phyloP scores from a whole-genome alignment of 495 filamentous ascomycete species.

The Trichocladium uniseriatum region DNA sequence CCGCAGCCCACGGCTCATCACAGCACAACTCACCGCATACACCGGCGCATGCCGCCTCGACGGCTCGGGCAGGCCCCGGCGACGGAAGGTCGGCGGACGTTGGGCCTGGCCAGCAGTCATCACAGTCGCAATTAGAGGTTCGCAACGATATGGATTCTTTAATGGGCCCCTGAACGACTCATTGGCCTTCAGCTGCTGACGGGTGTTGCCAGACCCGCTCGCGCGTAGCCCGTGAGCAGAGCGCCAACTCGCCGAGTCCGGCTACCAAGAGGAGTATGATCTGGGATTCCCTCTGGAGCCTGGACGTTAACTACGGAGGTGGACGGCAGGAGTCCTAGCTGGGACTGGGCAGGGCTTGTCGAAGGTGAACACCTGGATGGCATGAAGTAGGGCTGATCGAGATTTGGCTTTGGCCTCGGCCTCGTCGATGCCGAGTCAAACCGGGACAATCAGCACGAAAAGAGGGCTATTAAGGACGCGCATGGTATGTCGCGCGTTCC shows the following conservation, averaged over 20 bases:
- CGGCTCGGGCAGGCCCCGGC: neutral
- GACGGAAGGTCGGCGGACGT: neutral
- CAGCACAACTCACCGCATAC: constrained; percentile 2
- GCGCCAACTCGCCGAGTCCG: constrained; percentile 25
- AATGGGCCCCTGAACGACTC: constrained; percentile 20
- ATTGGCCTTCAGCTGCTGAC: constrained; percentile 13
- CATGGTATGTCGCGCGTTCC: too few relatives aligned
- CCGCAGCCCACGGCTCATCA: neutral
- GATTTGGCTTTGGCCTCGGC: too few relatives aligned
- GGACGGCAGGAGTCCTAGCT: constrained; percentile 9
- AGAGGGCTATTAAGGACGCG: too few relatives aligned
- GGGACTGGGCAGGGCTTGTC: neutral
- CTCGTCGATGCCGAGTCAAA: too few relatives aligned
- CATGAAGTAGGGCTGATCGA: too few relatives aligned
- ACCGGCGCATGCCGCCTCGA: neutral
- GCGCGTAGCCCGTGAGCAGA: constrained; percentile 24
- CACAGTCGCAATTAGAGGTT: constrained; percentile 23
- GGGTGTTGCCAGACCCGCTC: constrained; percentile 12
- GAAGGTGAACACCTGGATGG: too few relatives aligned
- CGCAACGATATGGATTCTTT: constrained; percentile 27
- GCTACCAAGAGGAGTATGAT: constrained; percentile 35
- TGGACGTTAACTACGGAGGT: constrained; percentile 38
- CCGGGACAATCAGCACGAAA: too few relatives aligned
- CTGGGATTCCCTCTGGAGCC: constrained; percentile 47
- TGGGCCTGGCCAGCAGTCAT: constrained; percentile 7